Conservation (phyloP, 208 protist genomes). For the Wallacemonas collosoma region DNA sequence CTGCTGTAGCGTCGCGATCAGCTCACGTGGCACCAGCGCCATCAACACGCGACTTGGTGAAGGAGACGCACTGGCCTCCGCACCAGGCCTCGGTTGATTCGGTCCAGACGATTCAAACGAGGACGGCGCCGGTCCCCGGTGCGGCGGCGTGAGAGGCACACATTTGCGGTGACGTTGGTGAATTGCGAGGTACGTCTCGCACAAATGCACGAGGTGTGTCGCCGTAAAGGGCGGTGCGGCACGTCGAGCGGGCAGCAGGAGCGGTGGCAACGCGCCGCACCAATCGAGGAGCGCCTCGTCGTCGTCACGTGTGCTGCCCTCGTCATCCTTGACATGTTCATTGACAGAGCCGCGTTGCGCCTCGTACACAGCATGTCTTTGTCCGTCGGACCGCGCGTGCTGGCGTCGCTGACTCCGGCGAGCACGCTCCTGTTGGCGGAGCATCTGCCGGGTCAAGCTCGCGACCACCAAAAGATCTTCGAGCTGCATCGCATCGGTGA, state of each 20-base stretch:
- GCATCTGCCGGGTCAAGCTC: conserved; percentile 39
- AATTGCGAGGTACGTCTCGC: conserved; percentile 26
- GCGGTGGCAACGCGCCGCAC: conserved; percentile 17
- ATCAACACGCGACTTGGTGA: conserved; percentile 41
- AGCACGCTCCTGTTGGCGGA: conserved; percentile 11
- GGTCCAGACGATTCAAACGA: no score
- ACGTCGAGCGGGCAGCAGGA: conserved; percentile 21
- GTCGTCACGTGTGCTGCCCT: background rate
- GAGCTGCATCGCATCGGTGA: conserved; percentile 39
- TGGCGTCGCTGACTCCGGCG: background rate
- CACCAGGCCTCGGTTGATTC: background rate
- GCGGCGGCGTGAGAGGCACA: background rate
- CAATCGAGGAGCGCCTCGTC: background rate
- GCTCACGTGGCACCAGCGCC: conserved; percentile 48
- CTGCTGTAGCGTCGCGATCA: conserved; percentile 44
- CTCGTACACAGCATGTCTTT: no score
- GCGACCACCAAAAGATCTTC: conserved; percentile 76
- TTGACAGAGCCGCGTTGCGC: no score
- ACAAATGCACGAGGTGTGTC: conserved; percentile 29
- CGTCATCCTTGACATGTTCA: background rate
- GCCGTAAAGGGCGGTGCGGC: conserved; percentile 8
- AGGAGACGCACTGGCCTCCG: background rate
- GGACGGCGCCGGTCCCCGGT: no score
- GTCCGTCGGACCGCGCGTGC: background rate
- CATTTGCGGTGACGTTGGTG: background rate